phyloP scores from a whole-genome alignment of 305 asterid species.

The Ilex paraguariensis region DNA sequence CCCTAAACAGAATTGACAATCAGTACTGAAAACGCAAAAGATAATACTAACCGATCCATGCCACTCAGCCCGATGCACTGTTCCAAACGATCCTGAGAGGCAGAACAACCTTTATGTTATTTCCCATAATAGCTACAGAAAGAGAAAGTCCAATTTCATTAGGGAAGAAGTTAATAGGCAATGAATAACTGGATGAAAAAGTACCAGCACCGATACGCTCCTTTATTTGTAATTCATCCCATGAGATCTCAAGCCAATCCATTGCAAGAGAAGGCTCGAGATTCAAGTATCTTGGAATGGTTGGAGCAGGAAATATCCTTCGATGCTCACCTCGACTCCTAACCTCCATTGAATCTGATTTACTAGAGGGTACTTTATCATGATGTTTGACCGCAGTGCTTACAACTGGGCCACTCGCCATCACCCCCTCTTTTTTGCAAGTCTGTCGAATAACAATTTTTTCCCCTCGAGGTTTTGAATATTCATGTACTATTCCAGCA shows the following conservation, averaged over 20 bases:
- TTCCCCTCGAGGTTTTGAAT: conserved; percentile 37
- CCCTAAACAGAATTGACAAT: conserved; percentile 7
- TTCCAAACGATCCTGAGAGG: conserved; percentile 86
- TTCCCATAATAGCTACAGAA: conserved; percentile 11
- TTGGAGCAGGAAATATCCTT: conserved; percentile 31
- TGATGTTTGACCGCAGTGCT: conserved; percentile 36
- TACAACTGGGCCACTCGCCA: conserved; percentile 37
- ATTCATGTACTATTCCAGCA: conserved; percentile 21
- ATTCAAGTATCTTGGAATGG: conserved; percentile 63
- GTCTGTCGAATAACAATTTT: conserved; percentile 38
- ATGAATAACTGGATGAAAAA: conserved; percentile 9
- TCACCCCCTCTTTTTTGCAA: conserved; percentile 45
- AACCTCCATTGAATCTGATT: conserved; percentile 33
- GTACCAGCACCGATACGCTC: conserved; percentile 96
- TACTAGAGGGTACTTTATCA: conserved; percentile 34
- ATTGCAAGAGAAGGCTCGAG: conserved; percentile 88
- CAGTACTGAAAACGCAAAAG: background rate
- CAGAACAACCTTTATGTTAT: conserved; percentile 10
- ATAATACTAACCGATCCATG: conserved; percentile 78
- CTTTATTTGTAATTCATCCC: conserved; percentile 87
- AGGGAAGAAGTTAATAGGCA: background rate
- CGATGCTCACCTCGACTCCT: conserved; percentile 28
- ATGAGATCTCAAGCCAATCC: conserved; percentile 97
- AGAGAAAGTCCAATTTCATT: background rate
- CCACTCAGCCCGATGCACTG: conserved; percentile 99